Base-by-base conservation (phyloP, 2,329 filamentous ascomycete species). In the Fusarium penzigii region DNA sequence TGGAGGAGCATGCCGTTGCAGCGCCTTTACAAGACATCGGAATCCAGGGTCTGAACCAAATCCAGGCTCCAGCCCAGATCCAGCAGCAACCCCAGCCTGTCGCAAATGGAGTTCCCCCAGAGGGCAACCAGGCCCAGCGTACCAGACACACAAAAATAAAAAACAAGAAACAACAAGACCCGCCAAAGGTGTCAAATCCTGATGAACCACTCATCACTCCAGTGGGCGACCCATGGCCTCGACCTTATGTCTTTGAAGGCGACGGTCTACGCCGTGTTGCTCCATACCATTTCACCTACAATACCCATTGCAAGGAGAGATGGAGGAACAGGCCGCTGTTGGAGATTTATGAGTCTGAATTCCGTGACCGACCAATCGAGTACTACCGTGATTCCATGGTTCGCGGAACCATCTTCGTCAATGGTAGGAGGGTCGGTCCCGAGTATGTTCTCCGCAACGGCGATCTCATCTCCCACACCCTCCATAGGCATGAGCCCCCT, bases 401-500 rank as follows among this genome's bases (percentile, higher is more conserved):
- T 67, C 78, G 78, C 3, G 94, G 94, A 39, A 81, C 83, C 54
- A 91, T 99, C 44, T 81, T 83, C 32, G 82, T 97, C 63, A 94
- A 97, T 70, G 88, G 89, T 47, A 85, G 90, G 63, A 73, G 72
- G 17, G 85, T 90, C 4, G 79, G 83, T 1, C 83, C 87, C 2
- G 76, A 87, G 57, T 86, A 91, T 49, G 76, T 88, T 39, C 79
- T 97, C 46, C 87, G 87, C 65, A 97, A 99, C 67, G 94, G 94
- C 57, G 89, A 97, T 67, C 76, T 96, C 50, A 87, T 99, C 49
- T 93, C 90, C 11, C 94, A 99, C 72, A 97, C 92, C 5, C 81
- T 96, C 55, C 94, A 99, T 71, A 88, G 94, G 13, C 94, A 99
- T 70, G 94, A 99, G 72, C 94, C 94, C 2, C 94, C 94, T 1